phyloP scores from a whole-genome alignment of 2,329 filamentous ascomycete species.

The Tolypocladium pustulatum region DNA sequence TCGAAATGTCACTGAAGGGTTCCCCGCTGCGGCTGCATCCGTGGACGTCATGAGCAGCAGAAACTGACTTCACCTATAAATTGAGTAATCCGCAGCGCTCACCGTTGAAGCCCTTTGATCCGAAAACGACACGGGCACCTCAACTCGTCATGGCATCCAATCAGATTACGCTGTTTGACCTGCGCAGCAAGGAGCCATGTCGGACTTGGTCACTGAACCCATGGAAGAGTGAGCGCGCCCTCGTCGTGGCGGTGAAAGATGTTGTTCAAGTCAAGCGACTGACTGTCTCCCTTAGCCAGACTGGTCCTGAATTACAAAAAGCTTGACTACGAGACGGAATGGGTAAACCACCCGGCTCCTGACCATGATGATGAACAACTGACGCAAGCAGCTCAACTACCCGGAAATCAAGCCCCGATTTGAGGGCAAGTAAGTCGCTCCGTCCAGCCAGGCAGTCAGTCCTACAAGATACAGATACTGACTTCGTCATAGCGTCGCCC shows the following conservation, averaged over 20 bases:
- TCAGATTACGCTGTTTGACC: conserved; percentile 48
- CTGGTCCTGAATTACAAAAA: conserved; percentile 57
- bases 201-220: conserved; percentile 56
- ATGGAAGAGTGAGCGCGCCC: conserved; percentile 49
- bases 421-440: conserved; percentile 36
- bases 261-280: neutral
- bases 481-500: neutral
- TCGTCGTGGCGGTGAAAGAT: too few relatives aligned
- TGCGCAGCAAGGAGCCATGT: conserved; percentile 40
- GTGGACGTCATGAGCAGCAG: neutral
- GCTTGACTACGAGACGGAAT: neutral
- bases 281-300: conserved; percentile 35
- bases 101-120: too few relatives aligned
- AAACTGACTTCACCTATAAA: neutral
- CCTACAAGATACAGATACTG: neutral
- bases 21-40: neutral
- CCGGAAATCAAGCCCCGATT: conserved; percentile 26
- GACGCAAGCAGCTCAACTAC: neutral
- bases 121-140: too few relatives aligned
- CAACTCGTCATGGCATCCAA: conserved; percentile 17
- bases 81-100: neutral
- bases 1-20: too few relatives aligned
- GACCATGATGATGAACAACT: conserved; percentile 3
- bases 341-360: neutral
- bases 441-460: conserved; percentile 21